Evolutionary conservation across 1,284 basidiomycete genomes (phyloP).

Genomic region (Leucoagaricus sp.): DNA sequence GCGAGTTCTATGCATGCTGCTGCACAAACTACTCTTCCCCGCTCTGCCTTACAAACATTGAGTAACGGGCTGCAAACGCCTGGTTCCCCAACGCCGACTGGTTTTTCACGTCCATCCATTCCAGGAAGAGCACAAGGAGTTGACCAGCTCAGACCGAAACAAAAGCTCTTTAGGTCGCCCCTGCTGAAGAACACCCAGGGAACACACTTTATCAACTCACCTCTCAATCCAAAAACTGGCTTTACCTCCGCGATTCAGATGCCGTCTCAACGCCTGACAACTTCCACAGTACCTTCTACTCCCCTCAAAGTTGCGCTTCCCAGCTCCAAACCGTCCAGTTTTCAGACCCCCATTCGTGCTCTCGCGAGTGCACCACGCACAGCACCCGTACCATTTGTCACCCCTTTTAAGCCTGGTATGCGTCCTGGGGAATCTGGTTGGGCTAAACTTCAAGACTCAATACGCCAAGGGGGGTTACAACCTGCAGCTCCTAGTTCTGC

Average conservation of each 20-base stretch:
- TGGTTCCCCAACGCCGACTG: constrained; percentile 37
- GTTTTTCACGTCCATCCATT: constrained; percentile 26
- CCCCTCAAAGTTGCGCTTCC: constrained; percentile 3
- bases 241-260: constrained; percentile 26
- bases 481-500: not conserved
- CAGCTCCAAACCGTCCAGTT: constrained; percentile 16
- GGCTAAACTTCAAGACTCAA: constrained; percentile 13
- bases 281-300: constrained; percentile 14
- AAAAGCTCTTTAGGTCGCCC: constrained; percentile 11
- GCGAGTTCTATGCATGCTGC: not conserved
- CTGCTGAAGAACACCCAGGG: not conserved
- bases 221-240: constrained; percentile 25
- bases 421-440: constrained; percentile 54
- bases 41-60: constrained; percentile 42
- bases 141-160: not conserved
- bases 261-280: constrained; percentile 27
- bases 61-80: constrained; percentile 39
- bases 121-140: constrained; percentile 9
- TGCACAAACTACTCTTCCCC: constrained; percentile 30
- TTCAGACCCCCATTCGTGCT: constrained; percentile 33
- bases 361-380: constrained; percentile 19
- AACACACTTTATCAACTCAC: constrained; percentile 19
- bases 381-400: constrained; percentile 53
- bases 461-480: not conserved
- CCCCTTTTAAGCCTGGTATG: constrained; percentile 63